Percentiles rank a stretch among this genome's conserved stretches.
phyloP scores from a whole-genome alignment of 306 rosid species.

The Coriaria nepalensis region DNA sequence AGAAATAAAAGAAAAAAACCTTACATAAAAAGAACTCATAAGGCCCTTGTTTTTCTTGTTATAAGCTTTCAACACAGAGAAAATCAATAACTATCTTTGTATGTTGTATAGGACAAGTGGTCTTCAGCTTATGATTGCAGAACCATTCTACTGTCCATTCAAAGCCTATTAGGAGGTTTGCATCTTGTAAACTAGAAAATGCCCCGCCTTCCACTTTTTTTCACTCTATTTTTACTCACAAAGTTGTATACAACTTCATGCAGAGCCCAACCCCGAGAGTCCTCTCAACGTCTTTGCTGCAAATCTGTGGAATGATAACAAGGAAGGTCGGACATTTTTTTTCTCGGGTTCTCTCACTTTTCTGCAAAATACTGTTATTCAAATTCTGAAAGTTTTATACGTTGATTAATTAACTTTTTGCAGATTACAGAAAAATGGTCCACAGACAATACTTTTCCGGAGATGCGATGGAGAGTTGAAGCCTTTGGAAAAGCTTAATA shows the following conservation, averaged over 20 bases:
- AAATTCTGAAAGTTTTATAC: no score
- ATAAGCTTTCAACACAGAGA: neutral
- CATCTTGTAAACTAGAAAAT: conserved; percentile 10
- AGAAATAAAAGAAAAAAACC: no score
- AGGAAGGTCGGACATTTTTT: conserved; percentile 76
- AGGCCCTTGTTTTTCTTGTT: neutral
- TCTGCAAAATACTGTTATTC: neutral
- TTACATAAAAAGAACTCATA: no score
- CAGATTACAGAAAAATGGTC: conserved; percentile 82
- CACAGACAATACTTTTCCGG: conserved; percentile 71
- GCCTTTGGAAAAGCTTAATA: conserved; percentile 9
- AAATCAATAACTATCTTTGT: conserved; percentile 3
- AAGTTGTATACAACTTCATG: conserved; percentile 16
- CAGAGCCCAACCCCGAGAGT: conserved; percentile 94
- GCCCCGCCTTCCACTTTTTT: conserved; percentile 6
- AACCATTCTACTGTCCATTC: conserved; percentile 88
- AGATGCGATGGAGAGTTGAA: conserved; percentile 67
- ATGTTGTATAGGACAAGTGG: conserved; percentile 68
- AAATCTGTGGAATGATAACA: conserved; percentile 63
- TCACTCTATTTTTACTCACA: conserved; percentile 17
- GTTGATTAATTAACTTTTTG: no score
- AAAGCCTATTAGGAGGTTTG: conserved; percentile 88
- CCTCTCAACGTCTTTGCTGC: conserved; percentile 94
- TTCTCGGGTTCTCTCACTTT: neutral
- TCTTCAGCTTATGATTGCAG: conserved; percentile 97